Conservation (phyloP, 2,329 filamentous ascomycete genomes). For the Juglanconis oblonga region DNA sequence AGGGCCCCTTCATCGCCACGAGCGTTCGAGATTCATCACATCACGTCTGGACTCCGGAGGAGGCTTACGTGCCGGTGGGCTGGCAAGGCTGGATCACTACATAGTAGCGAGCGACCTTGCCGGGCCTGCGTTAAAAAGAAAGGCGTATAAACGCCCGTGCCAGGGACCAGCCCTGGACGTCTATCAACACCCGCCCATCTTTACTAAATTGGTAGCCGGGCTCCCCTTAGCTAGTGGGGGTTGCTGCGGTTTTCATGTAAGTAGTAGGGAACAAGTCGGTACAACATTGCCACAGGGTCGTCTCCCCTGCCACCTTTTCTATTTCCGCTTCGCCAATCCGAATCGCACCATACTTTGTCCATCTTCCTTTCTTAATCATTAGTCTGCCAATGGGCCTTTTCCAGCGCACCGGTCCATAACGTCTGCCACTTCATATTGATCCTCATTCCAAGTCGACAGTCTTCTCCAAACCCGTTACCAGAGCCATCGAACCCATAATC, state of each 20-base stretch:
- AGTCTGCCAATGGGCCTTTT: background rate
- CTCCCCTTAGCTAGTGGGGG: constrained; percentile 10
- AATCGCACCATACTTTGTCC: constrained; percentile 14
- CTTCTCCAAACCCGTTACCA: background rate
- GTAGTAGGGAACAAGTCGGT: constrained; percentile 13
- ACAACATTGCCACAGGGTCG: constrained; percentile 20
- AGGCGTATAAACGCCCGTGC: constrained; percentile 4
- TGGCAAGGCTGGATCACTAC: background rate
- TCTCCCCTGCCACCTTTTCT: constrained; percentile 20
- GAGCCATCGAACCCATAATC: background rate
- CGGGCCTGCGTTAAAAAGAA: background rate
- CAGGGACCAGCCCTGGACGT: constrained; percentile 18
- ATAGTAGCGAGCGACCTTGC: background rate
- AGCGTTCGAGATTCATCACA: background rate
- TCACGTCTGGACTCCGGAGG: background rate
- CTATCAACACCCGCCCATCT: constrained; percentile 7
- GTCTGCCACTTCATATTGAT: background rate
- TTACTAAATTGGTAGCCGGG: constrained; percentile 11
- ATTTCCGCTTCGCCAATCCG: constrained; percentile 14
- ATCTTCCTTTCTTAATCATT: background rate
- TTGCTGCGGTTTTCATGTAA: constrained; percentile 8
- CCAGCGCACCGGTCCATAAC: background rate
- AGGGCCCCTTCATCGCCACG: background rate
- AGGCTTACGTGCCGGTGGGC: background rate
- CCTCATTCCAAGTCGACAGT: background rate